Percentiles rank a stretch among this genome's conserved stretches.
Conservation (phyloP, 164 flowering plant genomes). For the Vitis riparia region DNA sequence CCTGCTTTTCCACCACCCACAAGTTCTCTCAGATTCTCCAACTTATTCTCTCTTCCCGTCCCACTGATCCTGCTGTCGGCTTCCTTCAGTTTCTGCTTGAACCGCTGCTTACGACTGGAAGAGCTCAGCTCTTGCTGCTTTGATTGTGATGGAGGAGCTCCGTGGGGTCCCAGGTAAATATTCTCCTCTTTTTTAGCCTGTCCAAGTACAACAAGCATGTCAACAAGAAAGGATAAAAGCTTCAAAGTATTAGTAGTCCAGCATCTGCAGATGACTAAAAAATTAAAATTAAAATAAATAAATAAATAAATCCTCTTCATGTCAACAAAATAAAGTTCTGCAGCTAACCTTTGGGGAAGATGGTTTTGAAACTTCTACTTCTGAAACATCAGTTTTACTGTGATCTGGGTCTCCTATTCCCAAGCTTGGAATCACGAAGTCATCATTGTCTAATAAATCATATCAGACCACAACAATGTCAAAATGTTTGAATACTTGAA, state of each 20-base stretch:
- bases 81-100: constrained; percentile 87
- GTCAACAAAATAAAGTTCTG: not conserved
- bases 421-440: constrained; percentile 85
- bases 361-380: constrained; percentile 30
- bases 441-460: constrained; percentile 72
- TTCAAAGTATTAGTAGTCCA: not conserved
- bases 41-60: constrained; percentile 78
- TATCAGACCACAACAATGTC: not conserved
- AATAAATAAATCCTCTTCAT: too few relatives aligned
- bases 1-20: constrained; percentile 53
- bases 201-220: constrained; percentile 2
- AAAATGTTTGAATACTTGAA: not conserved
- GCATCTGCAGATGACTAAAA: not conserved
- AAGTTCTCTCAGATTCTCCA: constrained; percentile 76
- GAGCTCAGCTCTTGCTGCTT: constrained; percentile 61
- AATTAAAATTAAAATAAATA: too few relatives aligned
- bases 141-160: constrained; percentile 81
- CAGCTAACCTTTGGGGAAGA: constrained; percentile 50
- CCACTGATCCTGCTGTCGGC: constrained; percentile 64
- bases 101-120: constrained; percentile 67
- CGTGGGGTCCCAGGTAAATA: constrained; percentile 92
- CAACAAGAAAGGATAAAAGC: not conserved
- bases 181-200: constrained; percentile 64
- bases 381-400: constrained; percentile 31
- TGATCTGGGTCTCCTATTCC: constrained; percentile 47